Evolutionary conservation across 331 rosid genomes (phyloP), one percentile per base, ranked within the genome.

Genomic region (Pyrus hybrid): DNA sequence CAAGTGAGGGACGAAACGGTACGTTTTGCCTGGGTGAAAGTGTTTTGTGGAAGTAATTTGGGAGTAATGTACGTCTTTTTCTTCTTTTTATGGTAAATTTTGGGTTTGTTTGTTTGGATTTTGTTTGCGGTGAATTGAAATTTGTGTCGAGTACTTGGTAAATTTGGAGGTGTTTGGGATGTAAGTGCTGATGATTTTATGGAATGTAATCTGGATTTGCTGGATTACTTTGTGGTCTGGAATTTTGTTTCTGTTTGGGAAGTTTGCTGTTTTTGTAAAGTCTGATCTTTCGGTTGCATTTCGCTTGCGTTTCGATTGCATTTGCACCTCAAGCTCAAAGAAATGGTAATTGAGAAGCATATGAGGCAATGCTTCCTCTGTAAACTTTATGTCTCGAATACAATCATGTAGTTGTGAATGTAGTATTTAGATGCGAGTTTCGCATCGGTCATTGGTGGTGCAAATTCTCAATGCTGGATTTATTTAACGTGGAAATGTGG

Each of bases 1-100:
- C 72, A 93, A 91, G 91, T 93, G 88, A 89, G 70, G 47, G n/a
- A n/a, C 22, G 80, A 66, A 79, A 74, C 68, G 21, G 60, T 78
- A 68, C 77, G 81, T 57, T 73, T 73, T 82, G 33, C 30, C 69
- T 21, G 32, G 21, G 16, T 25, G 49, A 43, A 41, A n/a, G 43
- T 77, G 68, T 23, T 83, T 72, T 71, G 61, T 74, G 68, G 61
- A 10, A 32, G 76, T 81, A 26, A 75, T 78, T 81, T 86, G 57
- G 68, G 67, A 41, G 63, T 63, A 47, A 63, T 69, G 66, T 63
- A 37, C 74, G 68, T 7, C 41, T 20, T 65, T 45, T 54, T 63
- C 18, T 18, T 61, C 72, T 45, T 69, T 68, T 35, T 37, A 14
- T 58, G 77, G 57, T 17, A 9, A 73, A 23, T 41, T 45, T 83